These are phyloP conservation scores for Chaetomium sp. DNA, from an alignment of 2,329 filamentous ascomycete genomes.

Conservation along the genomic window DNA sequence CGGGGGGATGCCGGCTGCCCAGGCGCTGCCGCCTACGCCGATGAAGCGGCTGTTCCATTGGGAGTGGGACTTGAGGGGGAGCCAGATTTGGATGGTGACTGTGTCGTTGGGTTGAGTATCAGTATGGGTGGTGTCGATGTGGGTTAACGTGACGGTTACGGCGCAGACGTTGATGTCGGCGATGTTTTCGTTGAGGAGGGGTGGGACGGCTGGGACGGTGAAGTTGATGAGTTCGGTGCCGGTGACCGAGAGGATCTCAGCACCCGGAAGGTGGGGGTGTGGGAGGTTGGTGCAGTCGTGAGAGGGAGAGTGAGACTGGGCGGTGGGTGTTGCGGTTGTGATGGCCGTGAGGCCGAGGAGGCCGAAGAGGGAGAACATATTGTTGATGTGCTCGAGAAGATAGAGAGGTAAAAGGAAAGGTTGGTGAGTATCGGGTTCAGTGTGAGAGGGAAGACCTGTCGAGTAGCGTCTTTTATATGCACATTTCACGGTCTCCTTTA, in stretches of 20 bases:
- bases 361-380: not conserved
- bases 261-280: not conserved
- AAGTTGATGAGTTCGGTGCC: not conserved
- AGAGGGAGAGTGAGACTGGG: not conserved
- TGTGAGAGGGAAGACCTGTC: too few relatives aligned
- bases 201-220: not conserved
- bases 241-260: not conserved
- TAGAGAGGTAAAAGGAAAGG: too few relatives aligned
- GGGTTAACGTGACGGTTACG: not conserved
- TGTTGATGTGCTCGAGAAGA: not conserved
- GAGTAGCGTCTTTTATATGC: too few relatives aligned
- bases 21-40: not conserved
- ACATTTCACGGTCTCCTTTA: too few relatives aligned
- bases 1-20: not conserved
- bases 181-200: not conserved
- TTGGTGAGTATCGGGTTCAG: too few relatives aligned
- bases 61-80: not conserved
- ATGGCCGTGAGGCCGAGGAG: not conserved
- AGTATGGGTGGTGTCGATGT: not conserved
- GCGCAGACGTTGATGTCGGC: constrained; percentile 3
- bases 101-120: not conserved
- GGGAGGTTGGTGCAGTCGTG: not conserved
- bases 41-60: constrained; percentile 1
- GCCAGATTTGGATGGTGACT: constrained; percentile 3
- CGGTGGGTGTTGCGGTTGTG: not conserved